Evolutionary conservation across 192 early-diverging fungal species (phyloP), one percentile per base, ranked within the genome.

Genomic region (Thoreauomyces humboldtii): DNA sequence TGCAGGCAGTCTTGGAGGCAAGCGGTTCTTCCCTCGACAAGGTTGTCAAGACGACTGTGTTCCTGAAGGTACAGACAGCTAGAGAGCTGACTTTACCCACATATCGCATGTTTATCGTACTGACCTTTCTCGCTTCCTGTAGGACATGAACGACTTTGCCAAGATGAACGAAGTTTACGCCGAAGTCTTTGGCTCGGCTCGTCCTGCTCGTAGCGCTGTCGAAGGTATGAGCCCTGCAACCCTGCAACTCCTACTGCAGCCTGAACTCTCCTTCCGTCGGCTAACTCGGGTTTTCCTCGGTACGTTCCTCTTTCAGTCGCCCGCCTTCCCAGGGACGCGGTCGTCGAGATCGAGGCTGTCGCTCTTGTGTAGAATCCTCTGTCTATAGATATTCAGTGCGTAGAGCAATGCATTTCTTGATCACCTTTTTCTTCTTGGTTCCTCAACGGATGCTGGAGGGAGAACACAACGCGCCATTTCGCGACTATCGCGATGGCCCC

Each of bases 11-110:
- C 48, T 81, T 98, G 31, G 81, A 89, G 70, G 91, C 86, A 11
- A 81, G 90, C 34, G 83, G 89, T 56, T 87, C 91, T 59, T 75
- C 73, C 6, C 82, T 96, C 31, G 81, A 90, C 41, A 85, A 90
- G 59, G 90, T 96, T 15, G 87, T 96, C 73, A 98, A 98, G 84
- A 95, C 94, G 24, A 96, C 94, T 19, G 94, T 96, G 46, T 98
- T 96, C 74, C 67, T 98, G 35, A 90, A 92, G 76, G 84, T 86
- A 44, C 12, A n/a, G n/a, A n/a, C n/a, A n/a, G n/a, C n/a, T n/a
- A n/a, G n/a, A n/a, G n/a, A n/a, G n/a, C n/a, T n/a, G n/a, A n/a
- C n/a, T n/a, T n/a, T n/a, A n/a, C n/a, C n/a, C n/a, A n/a, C n/a
- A n/a, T n/a, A n/a, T n/a, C n/a, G n/a, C n/a, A n/a, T n/a, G n/a